These are phyloP conservation scores for Hypoxylon cercidicola DNA, from an alignment of 495 filamentous ascomycete species.

Conservation along the genomic window DNA sequence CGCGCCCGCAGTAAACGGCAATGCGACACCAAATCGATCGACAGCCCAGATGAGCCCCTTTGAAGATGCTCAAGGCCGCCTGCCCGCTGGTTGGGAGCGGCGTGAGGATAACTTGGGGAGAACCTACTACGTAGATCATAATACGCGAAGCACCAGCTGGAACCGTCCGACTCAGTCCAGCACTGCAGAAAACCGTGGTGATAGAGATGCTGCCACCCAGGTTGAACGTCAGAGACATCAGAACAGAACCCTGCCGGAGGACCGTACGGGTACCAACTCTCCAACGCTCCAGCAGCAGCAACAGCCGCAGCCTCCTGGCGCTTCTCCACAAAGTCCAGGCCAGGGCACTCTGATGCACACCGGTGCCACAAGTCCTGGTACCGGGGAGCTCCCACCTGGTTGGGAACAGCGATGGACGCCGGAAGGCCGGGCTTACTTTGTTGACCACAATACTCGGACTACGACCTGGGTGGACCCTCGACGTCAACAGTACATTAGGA, in stretches of 20 bases:
- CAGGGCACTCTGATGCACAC: constrained; percentile 91
- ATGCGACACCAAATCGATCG: constrained; percentile 48
- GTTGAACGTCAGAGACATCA: constrained; percentile 92
- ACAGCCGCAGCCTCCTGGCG: constrained; percentile 52
- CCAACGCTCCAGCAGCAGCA: constrained; percentile 79
- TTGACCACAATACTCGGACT: constrained; percentile 98
- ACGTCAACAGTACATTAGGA: constrained; percentile 96
- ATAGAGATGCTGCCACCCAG: constrained; percentile 88
- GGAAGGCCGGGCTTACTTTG: constrained; percentile 94
- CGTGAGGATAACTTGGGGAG: constrained; percentile 95
- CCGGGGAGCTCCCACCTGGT: constrained; percentile 91
- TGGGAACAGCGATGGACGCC: constrained; percentile 98
- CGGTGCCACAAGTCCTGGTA: constrained; percentile 92
- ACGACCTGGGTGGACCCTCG: constrained; percentile 99
- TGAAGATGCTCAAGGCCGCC: constrained; percentile 90
- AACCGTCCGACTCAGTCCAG: constrained; percentile 84
- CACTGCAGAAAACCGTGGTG: constrained; percentile 78
- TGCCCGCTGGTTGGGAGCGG: constrained; percentile 95
- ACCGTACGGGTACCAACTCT: constrained; percentile 92
- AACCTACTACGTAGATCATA: constrained; percentile 99
- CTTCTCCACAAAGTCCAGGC: constrained; percentile 58
- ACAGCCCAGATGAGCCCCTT: constrained; percentile 83
- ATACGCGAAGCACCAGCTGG: constrained; percentile 97
- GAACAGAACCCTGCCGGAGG: constrained; percentile 94
- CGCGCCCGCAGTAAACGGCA: constrained; percentile 52